Percentiles rank a stretch among this genome's conserved stretches.
phyloP scores from a whole-genome alignment of 139 green algal species.

The Chlorella vulgaris region DNA sequence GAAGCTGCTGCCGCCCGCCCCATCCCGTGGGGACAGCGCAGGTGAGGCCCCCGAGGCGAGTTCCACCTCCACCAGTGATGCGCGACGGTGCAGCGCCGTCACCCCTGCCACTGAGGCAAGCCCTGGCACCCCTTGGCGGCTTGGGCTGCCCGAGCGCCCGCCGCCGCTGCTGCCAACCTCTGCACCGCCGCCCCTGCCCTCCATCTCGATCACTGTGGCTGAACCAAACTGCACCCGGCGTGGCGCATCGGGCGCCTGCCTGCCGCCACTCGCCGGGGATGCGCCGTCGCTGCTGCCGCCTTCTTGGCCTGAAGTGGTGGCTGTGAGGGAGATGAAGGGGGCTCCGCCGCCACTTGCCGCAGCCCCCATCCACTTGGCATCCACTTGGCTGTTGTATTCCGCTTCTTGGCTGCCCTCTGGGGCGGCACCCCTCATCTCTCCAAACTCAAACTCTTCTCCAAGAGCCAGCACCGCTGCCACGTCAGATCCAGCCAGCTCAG shows the following conservation, averaged over 20 bases:
- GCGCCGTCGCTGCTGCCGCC: neutral
- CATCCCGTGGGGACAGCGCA: neutral
- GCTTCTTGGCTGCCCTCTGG: too few relatives aligned
- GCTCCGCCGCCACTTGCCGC: neutral
- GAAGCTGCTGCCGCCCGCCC: neutral
- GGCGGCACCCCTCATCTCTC: conserved; percentile 20
- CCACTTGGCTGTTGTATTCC: too few relatives aligned
- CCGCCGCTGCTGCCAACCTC: neutral
- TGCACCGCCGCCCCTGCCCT: neutral
- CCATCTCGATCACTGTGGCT: neutral
- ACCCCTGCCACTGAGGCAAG: too few relatives aligned
- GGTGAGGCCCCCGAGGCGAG: conserved; percentile 5
- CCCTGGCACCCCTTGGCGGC: neutral
- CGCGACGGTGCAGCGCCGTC: neutral
- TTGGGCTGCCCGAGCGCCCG: neutral
- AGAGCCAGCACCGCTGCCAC: neutral
- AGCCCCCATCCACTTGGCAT: too few relatives aligned
- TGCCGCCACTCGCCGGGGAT: neutral
- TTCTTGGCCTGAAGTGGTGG: neutral
- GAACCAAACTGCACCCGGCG: conserved; percentile 9
- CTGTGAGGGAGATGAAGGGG: conserved; percentile 6
- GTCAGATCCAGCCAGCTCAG: neutral
- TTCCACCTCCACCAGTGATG: conserved; percentile 20
- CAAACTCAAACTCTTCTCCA: conserved; percentile 14
- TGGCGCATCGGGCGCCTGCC: neutral